Evolutionary conservation across 768 basidiomycete genomes (phyloP), one percentile per base, ranked within the genome.

Genomic region (Megacollybia marginata): DNA sequence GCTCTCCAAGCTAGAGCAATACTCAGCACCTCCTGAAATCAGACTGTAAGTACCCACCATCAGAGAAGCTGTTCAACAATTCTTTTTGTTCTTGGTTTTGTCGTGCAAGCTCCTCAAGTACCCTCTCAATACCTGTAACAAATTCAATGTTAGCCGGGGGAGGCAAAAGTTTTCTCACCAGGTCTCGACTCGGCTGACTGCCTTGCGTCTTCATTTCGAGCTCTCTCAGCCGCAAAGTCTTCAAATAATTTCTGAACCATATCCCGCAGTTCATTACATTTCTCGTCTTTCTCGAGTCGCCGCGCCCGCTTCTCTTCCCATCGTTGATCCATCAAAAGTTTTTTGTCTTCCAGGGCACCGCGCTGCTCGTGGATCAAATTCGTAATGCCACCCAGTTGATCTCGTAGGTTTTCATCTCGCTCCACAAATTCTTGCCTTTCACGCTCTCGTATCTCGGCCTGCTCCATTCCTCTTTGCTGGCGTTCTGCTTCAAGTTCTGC

Each of bases 311-410:
- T 89, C 53, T 81, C 80, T 8, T 68, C 70, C 72, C 77, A 87
- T 33, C 82, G 76, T 36, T 78, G 67, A 13, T 90, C 84, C 68
- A 74, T 72, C 15, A 76, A 50, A 11, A 73, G 71, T 50, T 72
- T 82, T 69, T 89, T 86, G 55, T 72, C 67, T 31, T 79, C 75
- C 33, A 75, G 73, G 45, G 75, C 71, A 33, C 81, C 76, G 1
- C 77, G 70, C 49, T 88, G 83, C 50, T 83, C 80, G 49, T 85
- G 80, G 12, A 91, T 70, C 48, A 88, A 61, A 53, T 84, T 83
- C 1, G 88, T 83, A 54, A 92, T 78, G 52, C 91, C 88, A 5
- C 62, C 67, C 12, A 92, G 63, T 55, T 89, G 87, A 35, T 62
- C 69, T 33, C 79, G 72, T 40, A 87, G 62, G 8, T 66, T 72